These are phyloP conservation scores for Paramyrothecium sp. DNA, from an alignment of 2,329 filamentous ascomycete species.

Conservation along the genomic window DNA sequence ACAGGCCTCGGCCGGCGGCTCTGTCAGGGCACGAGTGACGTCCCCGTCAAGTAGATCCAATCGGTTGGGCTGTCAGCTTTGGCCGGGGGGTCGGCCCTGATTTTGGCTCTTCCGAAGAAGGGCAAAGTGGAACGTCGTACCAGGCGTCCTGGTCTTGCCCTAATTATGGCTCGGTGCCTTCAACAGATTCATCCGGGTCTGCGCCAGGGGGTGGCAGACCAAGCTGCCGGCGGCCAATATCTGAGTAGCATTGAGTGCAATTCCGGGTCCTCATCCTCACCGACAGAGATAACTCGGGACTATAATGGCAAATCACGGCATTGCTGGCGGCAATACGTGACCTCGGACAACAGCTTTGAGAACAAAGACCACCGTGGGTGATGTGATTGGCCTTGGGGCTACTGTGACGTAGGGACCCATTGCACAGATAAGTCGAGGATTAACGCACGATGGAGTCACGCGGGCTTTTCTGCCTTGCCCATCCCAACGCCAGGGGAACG, in stretches of 20 bases:
- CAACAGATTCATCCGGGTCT: too few relatives aligned
- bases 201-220: too few relatives aligned
- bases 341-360: too few relatives aligned
- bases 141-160: background rate
- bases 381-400: background rate
- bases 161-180: background rate
- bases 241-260: too few relatives aligned
- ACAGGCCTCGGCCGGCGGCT: too few relatives aligned
- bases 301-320: too few relatives aligned
- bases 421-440: background rate
- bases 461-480: background rate
- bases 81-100: background rate
- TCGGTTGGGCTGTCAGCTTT: background rate
- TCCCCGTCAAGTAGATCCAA: conserved; percentile 5
- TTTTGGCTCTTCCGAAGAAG: background rate
- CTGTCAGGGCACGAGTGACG: conserved; percentile 15
- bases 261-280: too few relatives aligned
- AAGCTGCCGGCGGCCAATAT: too few relatives aligned
- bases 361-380: background rate
- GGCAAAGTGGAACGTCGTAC: background rate
- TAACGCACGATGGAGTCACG: background rate
- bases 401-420: background rate
- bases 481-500: background rate
- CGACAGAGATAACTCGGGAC: too few relatives aligned
- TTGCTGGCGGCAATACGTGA: too few relatives aligned